These are phyloP conservation scores for Tripterygium wilfordii DNA, from an alignment of 177 flowering plant species.

Conservation along the genomic window DNA sequence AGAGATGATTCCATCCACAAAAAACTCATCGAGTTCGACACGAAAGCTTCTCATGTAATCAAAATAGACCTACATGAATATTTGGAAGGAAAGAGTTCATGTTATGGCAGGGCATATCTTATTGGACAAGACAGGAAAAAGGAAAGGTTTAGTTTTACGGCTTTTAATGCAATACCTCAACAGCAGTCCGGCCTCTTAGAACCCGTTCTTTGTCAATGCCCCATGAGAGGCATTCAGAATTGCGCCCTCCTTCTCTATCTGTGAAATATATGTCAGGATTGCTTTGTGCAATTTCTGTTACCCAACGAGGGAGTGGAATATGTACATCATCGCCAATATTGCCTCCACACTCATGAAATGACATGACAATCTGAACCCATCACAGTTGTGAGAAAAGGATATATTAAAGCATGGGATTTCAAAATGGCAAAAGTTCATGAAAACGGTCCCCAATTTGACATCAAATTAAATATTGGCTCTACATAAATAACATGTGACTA, in stretches of 20 bases:
- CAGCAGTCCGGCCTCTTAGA: conserved; percentile 79
- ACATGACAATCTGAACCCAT: conserved; percentile 31
- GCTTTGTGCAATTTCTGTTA: conserved; percentile 44
- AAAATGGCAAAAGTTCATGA: too few species aligned
- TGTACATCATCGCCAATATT: conserved; percentile 64
- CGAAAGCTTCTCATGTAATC: conserved; percentile 95
- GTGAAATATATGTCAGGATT: conserved; percentile 68
- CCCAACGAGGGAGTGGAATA: conserved; percentile 71
- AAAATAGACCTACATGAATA: conserved; percentile 59
- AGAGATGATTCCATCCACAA: conserved; percentile 64
- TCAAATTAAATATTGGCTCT: too few species aligned
- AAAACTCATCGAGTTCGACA: conserved; percentile 75
- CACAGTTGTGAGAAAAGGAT: too few species aligned
- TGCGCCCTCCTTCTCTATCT: conserved; percentile 44
- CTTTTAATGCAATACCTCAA: conserved; percentile 70
- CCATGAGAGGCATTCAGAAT: conserved; percentile 83
- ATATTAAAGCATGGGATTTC: too few species aligned
- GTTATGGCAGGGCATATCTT: too few species aligned
- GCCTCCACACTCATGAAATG: conserved; percentile 66
- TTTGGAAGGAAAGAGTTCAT: not conserved
- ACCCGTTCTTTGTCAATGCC: conserved; percentile 84
- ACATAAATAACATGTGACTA: too few species aligned
- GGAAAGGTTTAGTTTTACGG: too few species aligned
- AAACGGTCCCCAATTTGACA: too few species aligned
- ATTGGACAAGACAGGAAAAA: too few species aligned